These are phyloP conservation scores for Luzula sylvatica DNA, from an alignment of 176 grass and related monocot species.

Conservation along the genomic window DNA sequence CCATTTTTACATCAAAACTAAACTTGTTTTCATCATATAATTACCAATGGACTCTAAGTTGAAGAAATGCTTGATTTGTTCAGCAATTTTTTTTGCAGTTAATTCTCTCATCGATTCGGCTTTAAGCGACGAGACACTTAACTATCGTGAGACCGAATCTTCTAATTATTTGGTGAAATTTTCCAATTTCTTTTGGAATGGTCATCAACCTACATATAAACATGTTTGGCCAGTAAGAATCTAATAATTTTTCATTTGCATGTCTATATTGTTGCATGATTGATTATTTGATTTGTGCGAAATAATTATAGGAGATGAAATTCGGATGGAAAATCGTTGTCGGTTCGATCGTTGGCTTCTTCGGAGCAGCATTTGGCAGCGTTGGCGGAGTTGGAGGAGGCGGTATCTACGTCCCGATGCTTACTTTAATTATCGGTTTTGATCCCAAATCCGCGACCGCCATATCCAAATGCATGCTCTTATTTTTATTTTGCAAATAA, in stretches of 20 bases:
- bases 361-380: conserved; percentile 59
- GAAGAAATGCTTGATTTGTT: conserved; percentile 2
- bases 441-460: conserved; percentile 73
- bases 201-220: background rate
- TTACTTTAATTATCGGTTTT: conserved; percentile 69
- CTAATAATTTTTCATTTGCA: background rate
- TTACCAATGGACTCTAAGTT: conserved; percentile 5
- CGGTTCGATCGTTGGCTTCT: conserved; percentile 51
- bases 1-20: background rate
- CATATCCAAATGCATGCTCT: conserved; percentile 54
- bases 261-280: conserved; percentile 1
- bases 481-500: background rate
- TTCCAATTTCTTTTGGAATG: background rate
- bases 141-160: background rate
- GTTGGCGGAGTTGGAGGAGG: conserved; percentile 67
- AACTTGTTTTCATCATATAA: background rate
- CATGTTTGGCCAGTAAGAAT: conserved; percentile 12
- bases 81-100: background rate
- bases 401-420: conserved; percentile 73
- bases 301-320: conserved; percentile 35
- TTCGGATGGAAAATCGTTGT: conserved; percentile 58
- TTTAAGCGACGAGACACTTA: background rate
- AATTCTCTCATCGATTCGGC: background rate
- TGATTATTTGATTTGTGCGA: background rate
- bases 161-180: background rate